These are phyloP conservation scores for Primulina tabacum DNA, from an alignment of 257 asterid species.

Conservation along the genomic window DNA sequence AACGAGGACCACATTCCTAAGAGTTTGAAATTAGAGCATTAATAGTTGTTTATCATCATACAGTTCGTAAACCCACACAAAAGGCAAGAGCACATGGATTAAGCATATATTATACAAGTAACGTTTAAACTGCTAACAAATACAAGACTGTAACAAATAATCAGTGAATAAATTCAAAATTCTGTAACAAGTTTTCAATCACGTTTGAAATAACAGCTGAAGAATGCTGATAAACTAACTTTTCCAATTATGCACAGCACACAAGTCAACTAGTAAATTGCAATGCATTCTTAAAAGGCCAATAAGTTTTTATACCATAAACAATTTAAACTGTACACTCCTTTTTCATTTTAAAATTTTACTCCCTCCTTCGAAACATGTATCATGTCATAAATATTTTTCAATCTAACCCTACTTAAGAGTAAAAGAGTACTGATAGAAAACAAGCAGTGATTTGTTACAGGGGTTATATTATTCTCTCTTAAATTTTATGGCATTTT, in stretches of 20 bases:
- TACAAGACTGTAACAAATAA: background rate
- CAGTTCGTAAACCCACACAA: background rate
- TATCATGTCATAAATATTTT: too few species aligned
- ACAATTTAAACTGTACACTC: background rate
- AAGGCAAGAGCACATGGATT: background rate
- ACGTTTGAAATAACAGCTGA: too few species aligned
- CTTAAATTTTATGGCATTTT: too few species aligned
- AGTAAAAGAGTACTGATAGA: too few species aligned
- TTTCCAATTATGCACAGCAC: background rate
- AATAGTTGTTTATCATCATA: background rate
- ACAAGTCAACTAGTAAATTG: background rate
- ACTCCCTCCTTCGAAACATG: too few species aligned
- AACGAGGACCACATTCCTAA: conserved; percentile 96
- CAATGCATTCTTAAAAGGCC: background rate
- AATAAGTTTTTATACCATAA: background rate
- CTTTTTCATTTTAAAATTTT: too few species aligned
- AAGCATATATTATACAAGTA: background rate
- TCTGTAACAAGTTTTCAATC: background rate
- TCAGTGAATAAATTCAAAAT: background rate
- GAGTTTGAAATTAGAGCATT: conserved; percentile 14
- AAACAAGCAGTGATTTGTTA: too few species aligned
- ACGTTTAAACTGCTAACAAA: background rate
- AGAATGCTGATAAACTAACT: background rate
- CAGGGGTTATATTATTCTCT: too few species aligned
- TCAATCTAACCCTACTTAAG: too few species aligned